Evolutionary conservation across 768 basidiomycete genomes (phyloP).

Genomic region (Tricholoma sp.): DNA sequence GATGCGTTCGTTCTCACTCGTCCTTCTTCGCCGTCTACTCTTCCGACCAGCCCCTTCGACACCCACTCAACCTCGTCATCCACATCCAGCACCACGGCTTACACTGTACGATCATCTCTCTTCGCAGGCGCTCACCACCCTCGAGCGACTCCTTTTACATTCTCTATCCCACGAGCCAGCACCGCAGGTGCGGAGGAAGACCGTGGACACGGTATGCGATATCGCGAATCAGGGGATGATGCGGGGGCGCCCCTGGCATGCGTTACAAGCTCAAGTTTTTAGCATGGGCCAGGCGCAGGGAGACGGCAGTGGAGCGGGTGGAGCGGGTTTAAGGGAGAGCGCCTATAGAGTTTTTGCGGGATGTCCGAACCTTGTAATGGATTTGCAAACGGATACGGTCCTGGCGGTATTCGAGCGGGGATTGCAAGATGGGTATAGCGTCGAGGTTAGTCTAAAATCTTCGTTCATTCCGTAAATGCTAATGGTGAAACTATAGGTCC

Average conservation of each 20-base stretch:
- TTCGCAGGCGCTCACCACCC: conserved; percentile 53
- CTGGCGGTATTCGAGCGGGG: conserved; percentile 63
- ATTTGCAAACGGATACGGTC: conserved; percentile 68
- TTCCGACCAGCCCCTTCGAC: conserved; percentile 51
- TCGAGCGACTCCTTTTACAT: conserved; percentile 69
- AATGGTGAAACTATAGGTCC: conserved; percentile 41
- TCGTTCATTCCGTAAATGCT: background rate
- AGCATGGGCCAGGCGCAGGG: conserved; percentile 46
- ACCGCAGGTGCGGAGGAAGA: conserved; percentile 57
- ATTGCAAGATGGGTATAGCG: conserved; percentile 57
- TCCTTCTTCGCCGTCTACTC: conserved; percentile 57
- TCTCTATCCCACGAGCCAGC: conserved; percentile 59
- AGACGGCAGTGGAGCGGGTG: conserved; percentile 15
- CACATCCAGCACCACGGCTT: conserved; percentile 30
- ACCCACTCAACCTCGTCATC: conserved; percentile 9
- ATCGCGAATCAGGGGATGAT: conserved; percentile 70
- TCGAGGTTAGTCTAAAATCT: conserved; percentile 39
- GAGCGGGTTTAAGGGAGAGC: conserved; percentile 42
- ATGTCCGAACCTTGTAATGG: conserved; percentile 71
- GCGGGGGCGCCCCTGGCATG: conserved; percentile 78
- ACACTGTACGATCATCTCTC: conserved; percentile 77
- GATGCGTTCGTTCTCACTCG: conserved; percentile 78
- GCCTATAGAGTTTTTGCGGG: conserved; percentile 72
- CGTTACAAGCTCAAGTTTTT: conserved; percentile 68
- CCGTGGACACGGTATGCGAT: conserved; percentile 73